Percentiles rank a stretch among this genome's conserved stretches.
phyloP scores from a whole-genome alignment of 1,284 basidiomycete genomes.

The Ceratobasidium sp. region DNA sequence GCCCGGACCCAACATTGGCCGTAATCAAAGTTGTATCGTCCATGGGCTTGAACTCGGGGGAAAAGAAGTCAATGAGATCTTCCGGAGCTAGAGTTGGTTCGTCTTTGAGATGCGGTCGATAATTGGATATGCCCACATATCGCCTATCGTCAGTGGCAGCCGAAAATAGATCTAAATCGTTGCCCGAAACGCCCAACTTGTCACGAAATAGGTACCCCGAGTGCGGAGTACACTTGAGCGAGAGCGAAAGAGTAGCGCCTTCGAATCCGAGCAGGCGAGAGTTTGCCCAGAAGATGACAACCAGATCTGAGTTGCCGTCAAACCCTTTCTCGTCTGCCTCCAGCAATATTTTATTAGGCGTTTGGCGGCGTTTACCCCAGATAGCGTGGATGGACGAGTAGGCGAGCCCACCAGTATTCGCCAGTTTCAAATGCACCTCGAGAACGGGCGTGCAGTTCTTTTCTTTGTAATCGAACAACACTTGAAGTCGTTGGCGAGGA shows the following conservation, averaged over 20 bases:
- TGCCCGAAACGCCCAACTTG: background rate
- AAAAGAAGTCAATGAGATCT: background rate
- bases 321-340: constrained; percentile 8
- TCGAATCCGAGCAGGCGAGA: background rate
- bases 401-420: too few relatives aligned
- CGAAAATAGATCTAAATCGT: background rate
- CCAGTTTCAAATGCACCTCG: background rate
- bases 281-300: constrained; percentile 17
- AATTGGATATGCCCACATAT: background rate
- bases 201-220: background rate
- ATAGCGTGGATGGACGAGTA: background rate
- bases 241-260: background rate
- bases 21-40: too few relatives aligned
- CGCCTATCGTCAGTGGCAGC: background rate
- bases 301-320: constrained; percentile 7
- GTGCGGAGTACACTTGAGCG: background rate
- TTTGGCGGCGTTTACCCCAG: background rate
- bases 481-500: background rate
- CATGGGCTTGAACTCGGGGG: background rate
- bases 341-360: background rate
- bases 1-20: background rate
- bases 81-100: background rate
- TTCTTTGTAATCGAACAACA: background rate
- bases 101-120: background rate
- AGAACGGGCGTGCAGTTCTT: background rate